Percentiles rank a stretch among this genome's conserved stretches.
Conservation (phyloP, 768 basidiomycete genomes). For the Cystofilobasidium capitatum region DNA sequence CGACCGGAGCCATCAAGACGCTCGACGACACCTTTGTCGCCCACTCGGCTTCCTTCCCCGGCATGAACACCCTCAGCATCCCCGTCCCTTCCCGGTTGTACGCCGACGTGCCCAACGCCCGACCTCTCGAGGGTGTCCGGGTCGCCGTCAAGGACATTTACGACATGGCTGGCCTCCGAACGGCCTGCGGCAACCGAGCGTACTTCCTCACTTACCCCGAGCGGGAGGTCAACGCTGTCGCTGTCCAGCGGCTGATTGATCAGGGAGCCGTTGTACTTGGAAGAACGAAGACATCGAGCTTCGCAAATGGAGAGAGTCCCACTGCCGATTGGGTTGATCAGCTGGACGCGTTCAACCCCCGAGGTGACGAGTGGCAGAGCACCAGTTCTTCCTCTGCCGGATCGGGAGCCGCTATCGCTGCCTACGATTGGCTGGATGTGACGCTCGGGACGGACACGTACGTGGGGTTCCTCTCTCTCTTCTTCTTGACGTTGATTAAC, state of each 20-base stretch:
- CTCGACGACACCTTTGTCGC: constrained; percentile 26
- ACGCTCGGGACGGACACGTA: constrained; percentile 35
- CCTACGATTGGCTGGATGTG: constrained; percentile 37
- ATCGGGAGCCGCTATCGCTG: constrained; percentile 32
- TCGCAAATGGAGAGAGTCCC: constrained; percentile 28
- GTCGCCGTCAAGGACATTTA: constrained; percentile 49
- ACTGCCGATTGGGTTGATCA: constrained; percentile 33
- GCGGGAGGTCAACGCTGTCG: constrained; percentile 41
- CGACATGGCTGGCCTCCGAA: constrained; percentile 41
- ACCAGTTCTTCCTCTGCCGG: constrained; percentile 32
- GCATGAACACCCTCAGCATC: constrained; percentile 38
- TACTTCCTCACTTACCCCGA: constrained; percentile 39
- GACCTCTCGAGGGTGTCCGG: constrained; percentile 45
- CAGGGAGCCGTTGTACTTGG: constrained; percentile 50
- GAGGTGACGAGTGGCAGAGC: constrained; percentile 35
- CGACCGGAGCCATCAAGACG: constrained; percentile 27
- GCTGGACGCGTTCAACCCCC: constrained; percentile 33
- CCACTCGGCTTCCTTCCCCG: constrained; percentile 23
- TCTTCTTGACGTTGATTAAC: too few relatives aligned
- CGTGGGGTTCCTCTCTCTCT: too few relatives aligned
- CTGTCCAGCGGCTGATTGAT: constrained; percentile 45
- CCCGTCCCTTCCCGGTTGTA: constrained; percentile 49
- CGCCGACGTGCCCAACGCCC: constrained; percentile 31
- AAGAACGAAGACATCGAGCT: constrained; percentile 45
- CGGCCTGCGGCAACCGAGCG: constrained; percentile 42